A percentile compares a stretch with the other conserved stretches of the same genome.
Conservation (phyloP, 2,329 filamentous ascomycete genomes). For the Fusarium pilosicola region DNA sequence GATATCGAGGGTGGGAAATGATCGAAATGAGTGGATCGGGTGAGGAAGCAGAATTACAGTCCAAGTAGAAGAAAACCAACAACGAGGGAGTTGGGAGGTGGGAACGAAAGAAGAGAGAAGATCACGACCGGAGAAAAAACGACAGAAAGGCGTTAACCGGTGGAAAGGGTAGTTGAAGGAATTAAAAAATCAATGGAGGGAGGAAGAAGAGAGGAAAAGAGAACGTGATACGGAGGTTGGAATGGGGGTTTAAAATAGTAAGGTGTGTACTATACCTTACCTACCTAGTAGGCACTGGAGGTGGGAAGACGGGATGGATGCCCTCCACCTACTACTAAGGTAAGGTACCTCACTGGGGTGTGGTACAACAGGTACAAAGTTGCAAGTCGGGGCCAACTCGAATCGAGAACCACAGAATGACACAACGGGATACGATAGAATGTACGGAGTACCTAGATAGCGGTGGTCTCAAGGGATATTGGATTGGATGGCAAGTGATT, state of each 20-base stretch:
- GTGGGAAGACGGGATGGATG: background rate
- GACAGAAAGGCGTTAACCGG: constrained; percentile 28
- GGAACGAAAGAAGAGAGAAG: constrained; percentile 42
- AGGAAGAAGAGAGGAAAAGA: constrained; percentile 32
- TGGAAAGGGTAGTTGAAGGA: constrained; percentile 33
- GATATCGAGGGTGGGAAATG: constrained; percentile 15
- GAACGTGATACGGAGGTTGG: constrained; percentile 32
- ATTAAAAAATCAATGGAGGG: constrained; percentile 25
- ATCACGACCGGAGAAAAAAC: constrained; percentile 20
- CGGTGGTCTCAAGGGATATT: constrained; percentile 29
- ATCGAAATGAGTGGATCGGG: constrained; percentile 35
- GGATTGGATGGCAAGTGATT: constrained; percentile 18
- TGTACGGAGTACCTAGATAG: background rate
- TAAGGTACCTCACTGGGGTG: background rate
- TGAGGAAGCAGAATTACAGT: constrained; percentile 37
- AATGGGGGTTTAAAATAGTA: constrained; percentile 40
- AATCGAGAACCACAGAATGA: constrained; percentile 1
- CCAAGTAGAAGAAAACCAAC: constrained; percentile 46
- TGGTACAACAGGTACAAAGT: background rate
- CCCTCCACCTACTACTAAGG: background rate
- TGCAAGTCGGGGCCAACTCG: background rate
- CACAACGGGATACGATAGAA: background rate
- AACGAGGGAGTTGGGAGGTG: constrained; percentile 50
- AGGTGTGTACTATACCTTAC: too few relatives aligned
- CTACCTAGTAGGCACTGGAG: background rate